Conservation (phyloP, 2,329 filamentous ascomycete species). For the Spiromastix sp. region DNA sequence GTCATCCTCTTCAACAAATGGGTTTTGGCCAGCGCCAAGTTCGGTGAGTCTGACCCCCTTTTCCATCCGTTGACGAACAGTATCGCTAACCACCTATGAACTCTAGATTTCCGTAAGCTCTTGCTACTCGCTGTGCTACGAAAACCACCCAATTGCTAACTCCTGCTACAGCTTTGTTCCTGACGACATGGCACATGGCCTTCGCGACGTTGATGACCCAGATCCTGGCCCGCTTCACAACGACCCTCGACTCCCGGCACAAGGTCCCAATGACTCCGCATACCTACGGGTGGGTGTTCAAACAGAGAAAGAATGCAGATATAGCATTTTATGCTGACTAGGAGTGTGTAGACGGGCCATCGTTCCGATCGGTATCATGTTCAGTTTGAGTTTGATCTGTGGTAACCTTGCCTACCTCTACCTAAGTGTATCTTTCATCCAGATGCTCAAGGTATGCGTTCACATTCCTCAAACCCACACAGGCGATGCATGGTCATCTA, state of each 20-base stretch:
- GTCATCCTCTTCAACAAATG: slow-evolving; percentile 99
- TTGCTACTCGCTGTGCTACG: too few relatives aligned
- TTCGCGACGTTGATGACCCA: slow-evolving; percentile 95
- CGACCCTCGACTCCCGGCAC: slow-evolving; percentile 83
- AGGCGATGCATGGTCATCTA: background rate
- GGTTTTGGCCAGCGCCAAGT: slow-evolving; percentile 70
- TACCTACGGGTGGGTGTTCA: slow-evolving; percentile 81
- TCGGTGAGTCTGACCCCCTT: background rate
- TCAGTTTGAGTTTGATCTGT: slow-evolving; percentile 91
- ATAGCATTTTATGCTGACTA: too few relatives aligned
- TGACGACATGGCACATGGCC: slow-evolving; percentile 90
- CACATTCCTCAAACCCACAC: slow-evolving; percentile 23
- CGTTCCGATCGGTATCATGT: slow-evolving; percentile 89
- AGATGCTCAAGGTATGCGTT: slow-evolving; percentile 95
- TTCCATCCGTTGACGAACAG: background rate
- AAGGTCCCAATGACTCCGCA: slow-evolving; percentile 94
- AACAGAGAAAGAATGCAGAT: too few relatives aligned
- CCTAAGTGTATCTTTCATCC: slow-evolving; percentile 91
- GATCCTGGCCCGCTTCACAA: slow-evolving; percentile 80
- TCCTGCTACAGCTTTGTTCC: slow-evolving; percentile 41
- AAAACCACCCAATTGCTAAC: too few relatives aligned
- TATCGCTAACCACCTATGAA: background rate
- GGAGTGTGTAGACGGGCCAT: slow-evolving; percentile 88
- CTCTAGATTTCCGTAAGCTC: slow-evolving; percentile 37
- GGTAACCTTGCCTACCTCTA: slow-evolving; percentile 94